These are phyloP conservation scores for Boletellus sp. DNA, from an alignment of 1,284 basidiomycete species.

Conservation along the genomic window DNA sequence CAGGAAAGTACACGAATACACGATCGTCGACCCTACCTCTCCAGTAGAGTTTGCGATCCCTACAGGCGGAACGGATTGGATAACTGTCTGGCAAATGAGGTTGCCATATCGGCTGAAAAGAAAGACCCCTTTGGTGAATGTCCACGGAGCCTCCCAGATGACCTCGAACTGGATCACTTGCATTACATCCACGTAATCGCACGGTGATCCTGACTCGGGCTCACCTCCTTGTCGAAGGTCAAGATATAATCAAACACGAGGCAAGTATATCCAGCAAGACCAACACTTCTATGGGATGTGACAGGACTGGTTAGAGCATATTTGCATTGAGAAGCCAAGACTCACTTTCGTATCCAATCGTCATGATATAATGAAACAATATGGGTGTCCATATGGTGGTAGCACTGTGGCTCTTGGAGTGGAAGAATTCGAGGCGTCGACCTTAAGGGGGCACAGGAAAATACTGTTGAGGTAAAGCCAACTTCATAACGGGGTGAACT, in stretches of 20 bases:
- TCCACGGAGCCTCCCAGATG: not conserved
- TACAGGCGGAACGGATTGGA: not conserved
- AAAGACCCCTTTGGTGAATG: not conserved
- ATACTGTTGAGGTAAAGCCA: no score
- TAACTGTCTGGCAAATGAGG: not conserved
- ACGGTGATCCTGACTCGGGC: not conserved
- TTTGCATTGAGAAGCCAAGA: not conserved
- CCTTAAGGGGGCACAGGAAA: no score
- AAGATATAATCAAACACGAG: not conserved
- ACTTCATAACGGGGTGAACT: no score
- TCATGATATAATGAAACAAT: not conserved
- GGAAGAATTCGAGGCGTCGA: no score
- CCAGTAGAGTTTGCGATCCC: not conserved
- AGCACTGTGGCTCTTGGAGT: no score
- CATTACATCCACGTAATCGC: not conserved
- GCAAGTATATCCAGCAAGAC: not conserved
- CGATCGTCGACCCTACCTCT: not conserved
- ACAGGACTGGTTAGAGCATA: not conserved
- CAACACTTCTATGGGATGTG: not conserved
- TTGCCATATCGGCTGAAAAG: not conserved
- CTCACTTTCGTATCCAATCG: not conserved
- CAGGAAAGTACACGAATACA: not conserved
- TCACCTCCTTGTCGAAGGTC: not conserved
- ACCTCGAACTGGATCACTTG: not conserved
- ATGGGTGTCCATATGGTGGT: not conserved